A percentile compares a stretch with the other conserved stretches of the same genome.
These are phyloP conservation scores for Coemansia sp. DNA, from an alignment of 192 early-diverging fungal genomes.

Conservation along the genomic window DNA sequence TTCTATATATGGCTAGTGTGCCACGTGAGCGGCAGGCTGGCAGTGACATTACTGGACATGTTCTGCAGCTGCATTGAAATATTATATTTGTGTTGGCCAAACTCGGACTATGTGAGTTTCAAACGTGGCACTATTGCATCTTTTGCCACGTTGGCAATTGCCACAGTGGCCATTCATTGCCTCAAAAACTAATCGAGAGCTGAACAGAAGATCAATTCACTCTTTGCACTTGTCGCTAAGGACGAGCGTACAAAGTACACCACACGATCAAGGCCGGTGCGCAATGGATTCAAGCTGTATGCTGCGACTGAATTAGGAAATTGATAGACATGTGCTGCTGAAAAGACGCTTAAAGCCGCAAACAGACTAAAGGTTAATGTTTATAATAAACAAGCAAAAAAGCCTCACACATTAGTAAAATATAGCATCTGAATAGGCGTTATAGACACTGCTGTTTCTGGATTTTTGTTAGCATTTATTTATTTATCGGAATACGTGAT, in stretches of 20 bases:
- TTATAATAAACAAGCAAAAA: background rate
- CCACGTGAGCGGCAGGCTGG: background rate
- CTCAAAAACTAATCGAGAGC: background rate
- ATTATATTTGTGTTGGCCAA: background rate
- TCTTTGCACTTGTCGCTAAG: background rate
- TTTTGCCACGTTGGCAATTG: background rate
- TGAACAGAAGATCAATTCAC: background rate
- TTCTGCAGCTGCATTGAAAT: background rate
- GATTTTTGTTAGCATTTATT: background rate
- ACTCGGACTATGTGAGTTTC: background rate
- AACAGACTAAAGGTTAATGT: background rate
- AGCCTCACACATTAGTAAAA: background rate
- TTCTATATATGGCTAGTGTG: background rate
- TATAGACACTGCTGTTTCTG: background rate
- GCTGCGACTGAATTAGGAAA: background rate
- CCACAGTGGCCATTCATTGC: background rate
- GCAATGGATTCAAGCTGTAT: background rate
- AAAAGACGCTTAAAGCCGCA: background rate
- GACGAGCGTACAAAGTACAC: background rate
- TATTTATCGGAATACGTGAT: background rate
- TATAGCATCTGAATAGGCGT: no score
- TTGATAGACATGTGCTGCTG: background rate
- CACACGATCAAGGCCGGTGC: background rate
- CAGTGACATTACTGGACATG: background rate
- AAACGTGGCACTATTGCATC: background rate